These are phyloP conservation scores for Balakata baccata DNA, from an alignment of 345 rosid genomes.

Conservation along the genomic window DNA sequence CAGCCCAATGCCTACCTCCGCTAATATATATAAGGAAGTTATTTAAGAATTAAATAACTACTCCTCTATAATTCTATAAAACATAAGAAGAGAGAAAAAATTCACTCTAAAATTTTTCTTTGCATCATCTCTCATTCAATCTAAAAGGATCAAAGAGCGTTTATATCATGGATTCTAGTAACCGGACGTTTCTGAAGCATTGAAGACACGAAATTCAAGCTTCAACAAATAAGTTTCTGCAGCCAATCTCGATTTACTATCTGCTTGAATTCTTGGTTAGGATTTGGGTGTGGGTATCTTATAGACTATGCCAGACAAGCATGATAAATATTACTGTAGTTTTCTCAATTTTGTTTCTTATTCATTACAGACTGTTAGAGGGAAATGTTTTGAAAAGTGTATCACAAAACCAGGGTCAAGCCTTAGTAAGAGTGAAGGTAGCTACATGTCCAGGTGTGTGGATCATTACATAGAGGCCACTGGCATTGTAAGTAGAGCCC, in stretches of 20 bases:
- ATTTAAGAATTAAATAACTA: too few relatives aligned
- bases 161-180: too few relatives aligned
- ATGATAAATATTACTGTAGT: not conserved
- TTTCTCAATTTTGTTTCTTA: not conserved
- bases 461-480: conserved; percentile 97
- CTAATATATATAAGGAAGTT: too few relatives aligned
- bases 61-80: too few relatives aligned
- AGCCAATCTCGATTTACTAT: not conserved
- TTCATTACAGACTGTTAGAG: conserved; percentile 60
- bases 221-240: not conserved
- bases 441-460: conserved; percentile 91
- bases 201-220: not conserved
- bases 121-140: too few relatives aligned
- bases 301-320: not conserved
- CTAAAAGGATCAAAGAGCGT: too few relatives aligned
- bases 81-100: too few relatives aligned
- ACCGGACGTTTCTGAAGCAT: too few relatives aligned
- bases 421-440: conserved; percentile 81
- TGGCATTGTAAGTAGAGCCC: conserved; percentile 65
- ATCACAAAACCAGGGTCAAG: conserved; percentile 90
- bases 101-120: too few relatives aligned
- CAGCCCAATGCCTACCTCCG: too few relatives aligned
- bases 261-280: not conserved
- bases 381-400: conserved; percentile 87
- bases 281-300: not conserved